Percentiles rank a stretch among this genome's conserved stretches.
phyloP scores from a whole-genome alignment of 768 basidiomycete genomes.

The Lactifluus subvellereus region DNA sequence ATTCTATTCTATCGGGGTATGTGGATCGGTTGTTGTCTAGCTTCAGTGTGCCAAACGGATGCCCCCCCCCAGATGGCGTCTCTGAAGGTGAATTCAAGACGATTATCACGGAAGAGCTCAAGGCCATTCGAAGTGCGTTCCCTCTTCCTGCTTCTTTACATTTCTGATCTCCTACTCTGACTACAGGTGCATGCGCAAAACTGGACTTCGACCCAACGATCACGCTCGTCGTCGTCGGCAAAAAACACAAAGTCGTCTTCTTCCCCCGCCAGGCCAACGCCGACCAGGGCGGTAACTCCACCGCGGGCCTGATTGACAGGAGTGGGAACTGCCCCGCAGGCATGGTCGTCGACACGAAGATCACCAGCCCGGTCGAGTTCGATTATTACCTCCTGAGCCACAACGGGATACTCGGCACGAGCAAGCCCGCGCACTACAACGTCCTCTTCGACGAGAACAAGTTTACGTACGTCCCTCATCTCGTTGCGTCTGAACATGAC shows the following conservation, averaged over 20 bases:
- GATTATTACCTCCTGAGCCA: conserved; percentile 79
- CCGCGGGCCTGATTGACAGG: background rate
- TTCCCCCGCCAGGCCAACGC: conserved; percentile 36
- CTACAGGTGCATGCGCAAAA: conserved; percentile 53
- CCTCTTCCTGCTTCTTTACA: background rate
- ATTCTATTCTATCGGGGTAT: conserved; percentile 71
- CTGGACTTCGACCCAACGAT: conserved; percentile 56
- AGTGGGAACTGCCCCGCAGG: conserved; percentile 72
- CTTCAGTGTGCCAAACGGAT: background rate
- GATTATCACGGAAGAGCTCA: conserved; percentile 48
- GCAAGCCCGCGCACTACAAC: conserved; percentile 56
- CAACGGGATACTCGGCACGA: conserved; percentile 45
- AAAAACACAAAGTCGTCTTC: conserved; percentile 62
- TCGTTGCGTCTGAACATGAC: background rate
- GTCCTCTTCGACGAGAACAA: conserved; percentile 48
- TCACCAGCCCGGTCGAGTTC: conserved; percentile 62
- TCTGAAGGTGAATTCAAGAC: conserved; percentile 48
- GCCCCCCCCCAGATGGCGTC: conserved; percentile 39
- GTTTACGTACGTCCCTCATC: conserved; percentile 44
- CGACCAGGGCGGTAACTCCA: too few relatives aligned
- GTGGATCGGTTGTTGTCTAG: conserved; percentile 3
- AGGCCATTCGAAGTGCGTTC: conserved; percentile 46
- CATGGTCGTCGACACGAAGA: conserved; percentile 64
- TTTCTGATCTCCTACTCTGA: background rate
- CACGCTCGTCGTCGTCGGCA: conserved; percentile 74